A percentile compares a stretch with the other conserved stretches of the same genome.
Evolutionary conservation across 202 grass and related monocot species (phyloP).

Genomic region (Bolboschoenoplectus hybrid): DNA sequence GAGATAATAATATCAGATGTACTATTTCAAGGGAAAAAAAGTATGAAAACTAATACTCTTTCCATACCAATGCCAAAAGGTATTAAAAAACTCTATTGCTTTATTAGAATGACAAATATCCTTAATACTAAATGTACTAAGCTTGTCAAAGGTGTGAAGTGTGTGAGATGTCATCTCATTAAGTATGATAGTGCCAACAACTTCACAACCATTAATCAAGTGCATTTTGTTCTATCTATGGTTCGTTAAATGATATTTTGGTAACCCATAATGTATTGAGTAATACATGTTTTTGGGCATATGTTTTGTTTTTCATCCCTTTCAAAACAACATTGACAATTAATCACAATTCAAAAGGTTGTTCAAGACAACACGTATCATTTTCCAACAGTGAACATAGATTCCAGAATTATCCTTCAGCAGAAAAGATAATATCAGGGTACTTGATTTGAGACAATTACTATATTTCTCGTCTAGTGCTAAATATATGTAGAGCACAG

Average conservation of each 20-base stretch:
- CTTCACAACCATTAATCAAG: constrained; percentile 23
- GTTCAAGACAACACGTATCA: neutral
- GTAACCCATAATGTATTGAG: neutral
- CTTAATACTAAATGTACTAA: neutral
- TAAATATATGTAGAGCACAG: neutral
- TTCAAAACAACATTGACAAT: neutral
- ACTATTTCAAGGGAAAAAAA: neutral
- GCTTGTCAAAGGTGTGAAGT: neutral
- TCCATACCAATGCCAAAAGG: neutral
- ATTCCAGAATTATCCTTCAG: constrained; percentile 10
- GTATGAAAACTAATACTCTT: neutral
- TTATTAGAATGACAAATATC: neutral
- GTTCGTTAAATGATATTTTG: neutral
- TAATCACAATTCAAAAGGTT: neutral
- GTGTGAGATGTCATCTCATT: neutral
- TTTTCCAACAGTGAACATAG: neutral
- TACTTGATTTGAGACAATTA: neutral
- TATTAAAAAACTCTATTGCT: neutral
- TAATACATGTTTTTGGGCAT: neutral
- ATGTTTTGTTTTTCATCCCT: neutral
- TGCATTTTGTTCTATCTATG: neutral
- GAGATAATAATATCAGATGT: constrained; percentile 2
- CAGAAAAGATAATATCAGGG: neutral
- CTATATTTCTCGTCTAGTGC: neutral
- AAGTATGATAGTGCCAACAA: neutral